Percentiles rank a stretch among this genome's conserved stretches.
Evolutionary conservation across 306 rosid species (phyloP).

Genomic region (Quercus berberidifolia): DNA sequence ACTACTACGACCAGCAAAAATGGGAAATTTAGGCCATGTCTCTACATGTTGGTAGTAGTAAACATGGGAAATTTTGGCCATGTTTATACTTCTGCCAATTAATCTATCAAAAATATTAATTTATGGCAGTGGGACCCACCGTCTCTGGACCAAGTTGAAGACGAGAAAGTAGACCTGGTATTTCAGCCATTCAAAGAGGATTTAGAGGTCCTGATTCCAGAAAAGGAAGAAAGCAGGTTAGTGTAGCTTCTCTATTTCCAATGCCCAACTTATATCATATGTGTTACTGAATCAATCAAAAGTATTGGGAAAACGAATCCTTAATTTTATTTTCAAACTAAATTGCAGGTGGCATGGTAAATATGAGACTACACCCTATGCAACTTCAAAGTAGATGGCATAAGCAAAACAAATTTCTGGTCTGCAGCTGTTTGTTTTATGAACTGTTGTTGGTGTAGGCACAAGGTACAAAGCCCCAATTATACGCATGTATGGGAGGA

Average conservation of each 20-base stretch:
- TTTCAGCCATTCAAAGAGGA: slow-evolving; percentile 59
- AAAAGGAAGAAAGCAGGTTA: slow-evolving; percentile 60
- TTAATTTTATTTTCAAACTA: background rate
- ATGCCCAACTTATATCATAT: background rate
- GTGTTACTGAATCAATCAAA: background rate
- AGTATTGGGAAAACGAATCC: background rate
- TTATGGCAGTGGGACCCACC: slow-evolving; percentile 77
- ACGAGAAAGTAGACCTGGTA: slow-evolving; percentile 47
- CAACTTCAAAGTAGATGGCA: slow-evolving; percentile 20
- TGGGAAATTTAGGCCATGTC: too few relatives aligned
- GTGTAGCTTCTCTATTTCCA: background rate
- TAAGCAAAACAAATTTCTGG: slow-evolving; percentile 7
- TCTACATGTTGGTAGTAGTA: background rate
- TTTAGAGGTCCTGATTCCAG: slow-evolving; percentile 74
- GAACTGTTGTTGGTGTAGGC: background rate
- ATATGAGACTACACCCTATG: slow-evolving; percentile 63
- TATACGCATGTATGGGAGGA: too few relatives aligned
- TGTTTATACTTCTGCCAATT: background rate
- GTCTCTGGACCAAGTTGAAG: slow-evolving; percentile 53
- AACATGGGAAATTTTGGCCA: background rate
- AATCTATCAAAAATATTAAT: slow-evolving; percentile 3
- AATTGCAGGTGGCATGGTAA: slow-evolving; percentile 79
- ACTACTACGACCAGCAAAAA: too few relatives aligned
- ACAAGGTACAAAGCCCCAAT: too few relatives aligned
- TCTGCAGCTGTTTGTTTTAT: slow-evolving; percentile 9